These are phyloP conservation scores for Silene latifolia DNA, from an alignment of 148 eudicot genomes.

Conservation along the genomic window DNA sequence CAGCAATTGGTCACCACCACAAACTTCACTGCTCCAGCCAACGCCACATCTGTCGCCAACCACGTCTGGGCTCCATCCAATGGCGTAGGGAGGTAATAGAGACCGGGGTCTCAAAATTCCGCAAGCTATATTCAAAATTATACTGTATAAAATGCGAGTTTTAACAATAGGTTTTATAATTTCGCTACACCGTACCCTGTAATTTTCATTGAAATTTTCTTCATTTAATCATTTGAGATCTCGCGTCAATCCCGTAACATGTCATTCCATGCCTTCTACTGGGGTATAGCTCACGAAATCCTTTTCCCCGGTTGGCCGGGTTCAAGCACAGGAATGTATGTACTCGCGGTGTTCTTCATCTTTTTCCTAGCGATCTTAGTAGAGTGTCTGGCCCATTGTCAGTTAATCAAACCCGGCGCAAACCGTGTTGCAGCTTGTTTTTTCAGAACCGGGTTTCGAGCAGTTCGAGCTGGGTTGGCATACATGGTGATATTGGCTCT, in stretches of 20 bases:
- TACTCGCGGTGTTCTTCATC: slow-evolving; percentile 45
- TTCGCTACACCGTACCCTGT: not conserved
- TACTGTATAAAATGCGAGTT: too few relatives aligned
- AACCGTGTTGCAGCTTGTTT: slow-evolving; percentile 38
- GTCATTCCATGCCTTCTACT: slow-evolving; percentile 51
- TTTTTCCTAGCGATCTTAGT: slow-evolving; percentile 50
- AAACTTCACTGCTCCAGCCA: not conserved
- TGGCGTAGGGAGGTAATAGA: not conserved
- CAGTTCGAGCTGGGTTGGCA: slow-evolving; percentile 48
- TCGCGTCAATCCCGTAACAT: not conserved
- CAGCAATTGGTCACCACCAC: slow-evolving; percentile 25
- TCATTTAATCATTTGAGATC: too few relatives aligned
- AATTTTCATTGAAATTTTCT: too few relatives aligned
- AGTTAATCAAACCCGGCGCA: slow-evolving; percentile 38
- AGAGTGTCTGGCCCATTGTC: slow-evolving; percentile 48
- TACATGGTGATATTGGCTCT: slow-evolving; percentile 71
- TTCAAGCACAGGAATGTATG: slow-evolving; percentile 56
- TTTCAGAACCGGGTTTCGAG: slow-evolving; percentile 43
- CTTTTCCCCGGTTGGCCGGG: slow-evolving; percentile 79
- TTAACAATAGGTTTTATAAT: too few relatives aligned
- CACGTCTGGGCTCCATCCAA: slow-evolving; percentile 5
- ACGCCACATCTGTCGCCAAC: slow-evolving; percentile 16
- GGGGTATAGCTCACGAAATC: slow-evolving; percentile 56
- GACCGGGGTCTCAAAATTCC: too few relatives aligned
- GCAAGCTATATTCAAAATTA: too few relatives aligned